Evolutionary conservation across 148 eudicot species (phyloP), one percentile per base, ranked within the genome.

Genomic region (Chenopodium suecicum): DNA sequence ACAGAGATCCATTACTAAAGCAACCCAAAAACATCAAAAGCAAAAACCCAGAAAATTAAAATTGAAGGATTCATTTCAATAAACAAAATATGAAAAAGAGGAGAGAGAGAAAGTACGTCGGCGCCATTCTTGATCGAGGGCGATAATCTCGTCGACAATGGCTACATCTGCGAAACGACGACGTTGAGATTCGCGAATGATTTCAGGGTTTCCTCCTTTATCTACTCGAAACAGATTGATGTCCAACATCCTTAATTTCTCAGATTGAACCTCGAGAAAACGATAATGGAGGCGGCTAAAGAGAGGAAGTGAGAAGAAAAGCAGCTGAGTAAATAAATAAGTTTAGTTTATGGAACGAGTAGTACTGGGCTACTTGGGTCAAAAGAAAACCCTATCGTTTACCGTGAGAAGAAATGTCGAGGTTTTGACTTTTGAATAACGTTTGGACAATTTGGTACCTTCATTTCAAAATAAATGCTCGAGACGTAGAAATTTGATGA

Each of bases 171-270:
- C 91, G 64, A 80, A 92, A 25, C 98, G 92, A 12, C 96, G 93
- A 31, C 97, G 94, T 83, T 89, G 93, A 2, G 96, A 95, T 64
- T 92, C 97, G 23, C 98, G 89, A 58, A 95, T 91, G 54, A 87
- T 78, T 62, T 95, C 94, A 2, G 98, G 98, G 70, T 93, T 86
- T 11, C 86, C 80, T 1, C 97, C 98, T 84, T 93, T 95, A 41
- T 95, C 98, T 77, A 77, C 91, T 16, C 98, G 79, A 78, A 93
- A 93, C 5, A 95, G 88, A 67, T 93, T 95, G 60, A 95, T 91
- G 86, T 95, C 98, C 89, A 95, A 81, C 98, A 95, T 93, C 27
- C 20, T 76, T 72, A 13, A 3, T 81, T 81, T 41, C 76, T 75
- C 66, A 62, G 25, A 62, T 9, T 20, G 1, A 23, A 22, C 1